These are phyloP conservation scores for Dendrocalamus latiflorus DNA, from an alignment of 202 grass and related monocot genomes.

Conservation along the genomic window DNA sequence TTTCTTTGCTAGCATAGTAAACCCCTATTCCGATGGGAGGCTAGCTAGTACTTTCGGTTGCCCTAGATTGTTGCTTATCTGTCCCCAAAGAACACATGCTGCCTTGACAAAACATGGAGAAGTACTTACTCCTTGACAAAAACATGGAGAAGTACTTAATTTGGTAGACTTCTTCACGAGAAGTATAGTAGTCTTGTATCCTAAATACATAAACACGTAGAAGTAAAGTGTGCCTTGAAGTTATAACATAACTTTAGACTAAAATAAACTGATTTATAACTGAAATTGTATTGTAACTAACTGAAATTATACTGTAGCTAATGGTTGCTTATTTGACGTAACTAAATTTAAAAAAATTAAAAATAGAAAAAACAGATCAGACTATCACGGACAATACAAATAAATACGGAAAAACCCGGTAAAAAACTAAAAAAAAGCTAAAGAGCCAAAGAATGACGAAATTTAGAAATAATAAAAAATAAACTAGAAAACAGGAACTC, in stretches of 20 bases:
- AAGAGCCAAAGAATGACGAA: no score
- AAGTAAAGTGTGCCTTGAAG: not conserved
- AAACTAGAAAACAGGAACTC: no score
- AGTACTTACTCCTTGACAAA: not conserved
- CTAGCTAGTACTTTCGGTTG: not conserved
- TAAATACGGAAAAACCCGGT: no score
- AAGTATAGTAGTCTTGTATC: not conserved
- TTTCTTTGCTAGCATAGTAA: not conserved
- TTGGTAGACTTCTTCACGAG: not conserved
- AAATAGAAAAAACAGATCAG: no score
- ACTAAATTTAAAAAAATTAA: no score
- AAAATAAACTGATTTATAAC: no score
- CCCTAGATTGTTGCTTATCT: slow-evolving; percentile 44
- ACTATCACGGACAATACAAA: no score
- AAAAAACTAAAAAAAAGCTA: no score
- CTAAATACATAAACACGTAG: not conserved
- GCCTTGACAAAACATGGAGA: slow-evolving; percentile 18
- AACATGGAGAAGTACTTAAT: not conserved
- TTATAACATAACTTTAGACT: not conserved
- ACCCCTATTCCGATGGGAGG: not conserved
- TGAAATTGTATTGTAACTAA: no score
- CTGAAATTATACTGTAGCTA: no score
- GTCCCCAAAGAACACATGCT: slow-evolving; percentile 24
- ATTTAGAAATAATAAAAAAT: no score
- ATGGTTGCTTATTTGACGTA: no score